phyloP scores from a whole-genome alignment of 352 stramenopile species.

The Globisporangium carolinianum region DNA sequence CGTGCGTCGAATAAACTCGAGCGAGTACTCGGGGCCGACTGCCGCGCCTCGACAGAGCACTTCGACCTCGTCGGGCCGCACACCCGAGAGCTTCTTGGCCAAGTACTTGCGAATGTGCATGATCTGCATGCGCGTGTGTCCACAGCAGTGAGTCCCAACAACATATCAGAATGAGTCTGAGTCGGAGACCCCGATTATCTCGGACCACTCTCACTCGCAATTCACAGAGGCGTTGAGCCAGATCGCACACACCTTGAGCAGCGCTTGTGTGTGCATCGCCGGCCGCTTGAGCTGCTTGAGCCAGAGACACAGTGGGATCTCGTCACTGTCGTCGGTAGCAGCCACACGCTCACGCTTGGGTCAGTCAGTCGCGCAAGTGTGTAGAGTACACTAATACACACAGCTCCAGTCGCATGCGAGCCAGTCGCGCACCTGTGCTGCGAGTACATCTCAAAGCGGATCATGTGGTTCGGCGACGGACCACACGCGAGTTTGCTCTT shows the following conservation, averaged over 20 bases:
- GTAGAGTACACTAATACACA: background rate
- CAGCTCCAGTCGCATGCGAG: conserved; percentile 2
- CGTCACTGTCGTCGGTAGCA: conserved; percentile 11
- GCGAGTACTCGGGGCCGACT: conserved; percentile 51
- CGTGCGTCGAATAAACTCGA: conserved; percentile 60
- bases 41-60: conserved; percentile 40
- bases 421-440: conserved; percentile 23
- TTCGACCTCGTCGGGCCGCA: conserved; percentile 41
- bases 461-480: conserved; percentile 26
- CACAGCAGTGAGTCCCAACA: background rate
- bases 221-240: too few relatives aligned
- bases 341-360: background rate
- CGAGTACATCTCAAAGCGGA: conserved; percentile 40
- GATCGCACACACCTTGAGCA: conserved; percentile 27
- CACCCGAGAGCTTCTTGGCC: conserved; percentile 30
- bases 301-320: conserved; percentile 36
- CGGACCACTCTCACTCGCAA: too few relatives aligned
- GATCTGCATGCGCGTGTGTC: conserved; percentile 21
- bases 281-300: conserved; percentile 23
- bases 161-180: too few relatives aligned
- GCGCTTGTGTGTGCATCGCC: conserved; percentile 32
- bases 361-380: background rate
- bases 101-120: conserved; percentile 59
- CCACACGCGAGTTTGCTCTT: conserved; percentile 17
- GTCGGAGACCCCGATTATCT: too few relatives aligned